Evolutionary conservation across 306 rosid genomes (phyloP).

Genomic region (Myrica gale): DNA sequence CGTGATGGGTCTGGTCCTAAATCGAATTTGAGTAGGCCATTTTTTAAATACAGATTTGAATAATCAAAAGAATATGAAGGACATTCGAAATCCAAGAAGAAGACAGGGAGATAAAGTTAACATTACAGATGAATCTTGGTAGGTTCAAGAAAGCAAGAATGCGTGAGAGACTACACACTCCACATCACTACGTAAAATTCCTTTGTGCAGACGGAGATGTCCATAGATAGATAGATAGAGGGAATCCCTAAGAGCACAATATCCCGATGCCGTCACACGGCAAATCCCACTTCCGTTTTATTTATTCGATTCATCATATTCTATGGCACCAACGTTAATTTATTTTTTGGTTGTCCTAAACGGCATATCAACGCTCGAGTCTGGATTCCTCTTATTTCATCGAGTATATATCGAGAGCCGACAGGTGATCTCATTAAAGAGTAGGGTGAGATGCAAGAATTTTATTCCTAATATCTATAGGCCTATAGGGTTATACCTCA

Average conservation of each 20-base stretch:
- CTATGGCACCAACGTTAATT: neutral
- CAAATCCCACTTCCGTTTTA: conserved; percentile 65
- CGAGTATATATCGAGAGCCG: too few species aligned
- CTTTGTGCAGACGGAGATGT: conserved; percentile 35
- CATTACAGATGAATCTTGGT: conserved; percentile 56
- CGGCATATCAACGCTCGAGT: neutral
- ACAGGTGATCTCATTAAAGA: too few species aligned
- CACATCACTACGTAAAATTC: conserved; percentile 43
- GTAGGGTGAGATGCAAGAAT: too few species aligned
- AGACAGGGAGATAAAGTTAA: conserved; percentile 47
- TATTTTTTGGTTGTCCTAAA: neutral
- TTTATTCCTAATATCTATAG: too few species aligned
- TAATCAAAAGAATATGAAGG: conserved; percentile 40
- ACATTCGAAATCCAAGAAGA: conserved; percentile 59
- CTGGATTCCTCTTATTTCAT: neutral
- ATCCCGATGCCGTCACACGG: conserved; percentile 43
- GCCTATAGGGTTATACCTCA: neutral
- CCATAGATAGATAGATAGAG: conserved; percentile 36
- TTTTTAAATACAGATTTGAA: conserved; percentile 35
- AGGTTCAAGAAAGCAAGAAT: conserved; percentile 46
- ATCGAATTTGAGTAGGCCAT: conserved; percentile 37
- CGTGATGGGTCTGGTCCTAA: conserved; percentile 64
- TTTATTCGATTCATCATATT: neutral
- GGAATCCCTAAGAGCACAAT: conserved; percentile 80
- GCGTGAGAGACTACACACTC: conserved; percentile 10